Conservation (phyloP, 2,329 filamentous ascomycete genomes). For the Xylaria sp. region DNA sequence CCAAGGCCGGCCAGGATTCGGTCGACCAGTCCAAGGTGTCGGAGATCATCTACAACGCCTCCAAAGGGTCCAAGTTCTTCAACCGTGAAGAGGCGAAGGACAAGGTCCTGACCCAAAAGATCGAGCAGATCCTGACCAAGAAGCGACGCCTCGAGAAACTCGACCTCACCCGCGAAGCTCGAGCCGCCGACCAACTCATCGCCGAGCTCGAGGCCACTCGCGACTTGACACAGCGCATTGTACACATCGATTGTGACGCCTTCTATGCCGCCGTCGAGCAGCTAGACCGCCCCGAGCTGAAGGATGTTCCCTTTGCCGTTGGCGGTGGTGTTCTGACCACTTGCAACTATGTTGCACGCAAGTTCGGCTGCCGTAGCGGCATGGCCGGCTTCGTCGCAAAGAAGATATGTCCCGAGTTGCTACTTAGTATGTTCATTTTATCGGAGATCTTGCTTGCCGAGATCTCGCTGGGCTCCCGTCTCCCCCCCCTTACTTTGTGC, state of each 20-base stretch:
- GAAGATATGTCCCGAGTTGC: conserved; percentile 88
- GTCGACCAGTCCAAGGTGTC: conserved; percentile 97
- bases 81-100: conserved; percentile 88
- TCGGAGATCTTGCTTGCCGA: neutral
- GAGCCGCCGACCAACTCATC: conserved; percentile 83
- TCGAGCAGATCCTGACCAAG: conserved; percentile 79
- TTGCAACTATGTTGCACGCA: conserved; percentile 88
- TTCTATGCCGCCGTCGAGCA: conserved; percentile 97
- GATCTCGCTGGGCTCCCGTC: no score
- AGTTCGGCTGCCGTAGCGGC: conserved; percentile 89
- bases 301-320: conserved; percentile 89
- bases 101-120: conserved; percentile 84
- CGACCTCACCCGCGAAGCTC: conserved; percentile 78
- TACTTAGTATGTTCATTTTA: conserved; percentile 61
- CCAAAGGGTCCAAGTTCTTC: conserved; percentile 96
- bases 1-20: conserved; percentile 90
- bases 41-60: conserved; percentile 96
- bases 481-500: neutral
- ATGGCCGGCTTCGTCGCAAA: conserved; percentile 97
- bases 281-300: conserved; percentile 84
- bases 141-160: conserved; percentile 80
- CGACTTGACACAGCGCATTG: conserved; percentile 84
- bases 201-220: conserved; percentile 80
- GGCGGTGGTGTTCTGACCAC: conserved; percentile 75
- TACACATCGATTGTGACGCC: conserved; percentile 96